Base-by-base conservation (phyloP, 352 stramenopile species). In the Saprolegnia parasitica region DNA sequence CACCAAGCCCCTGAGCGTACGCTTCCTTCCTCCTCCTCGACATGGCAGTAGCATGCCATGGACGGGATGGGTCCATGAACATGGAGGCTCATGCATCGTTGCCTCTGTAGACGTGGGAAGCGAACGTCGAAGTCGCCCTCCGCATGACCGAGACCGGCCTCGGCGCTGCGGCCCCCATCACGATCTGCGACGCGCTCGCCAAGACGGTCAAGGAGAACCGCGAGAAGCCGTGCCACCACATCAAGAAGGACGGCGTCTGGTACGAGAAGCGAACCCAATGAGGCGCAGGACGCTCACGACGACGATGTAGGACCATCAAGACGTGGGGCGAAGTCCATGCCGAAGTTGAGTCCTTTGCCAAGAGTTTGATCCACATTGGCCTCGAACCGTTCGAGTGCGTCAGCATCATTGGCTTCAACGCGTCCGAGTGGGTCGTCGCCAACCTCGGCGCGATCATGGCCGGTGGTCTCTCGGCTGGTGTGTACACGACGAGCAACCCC, bases 401-500 rank as follows among this genome's bases (percentile, higher is more conserved):
- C 50, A 88, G 78, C 72, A 96, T 97, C 73, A 94, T 96, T 66
- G 90, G 90, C 45, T 95, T 95, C 75, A 97, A 97, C 78, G 86
- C 86, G 62, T 89, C 89, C 0, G 90, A 98, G 72, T 99, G 96
- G 93, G 77, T 91, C 58, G 91, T 99, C 67, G 78, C 94, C 24
- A 84, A 98, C 63, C 73, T 98, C 16, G 95, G 94, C 56, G 83
- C 90, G 35, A 98, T 98, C 67, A 84, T 97, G 46, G 95, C 95
- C 0, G 94, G 93, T 26, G 88, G 82, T 37, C 83, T 99, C 32
- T 85, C 90, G 0, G 93, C 91, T 29, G 96, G 96, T 32, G 98
- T 99, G 72, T 99, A 99, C 84, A 96, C 95, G 54, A 98, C 95
- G 52, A 98, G 98, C 80, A 87, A 73, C 35, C 78, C 86, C n/a